Evolutionary conservation across 441 rosid species (phyloP).

Genomic region (Gossypium schwendimanii): DNA sequence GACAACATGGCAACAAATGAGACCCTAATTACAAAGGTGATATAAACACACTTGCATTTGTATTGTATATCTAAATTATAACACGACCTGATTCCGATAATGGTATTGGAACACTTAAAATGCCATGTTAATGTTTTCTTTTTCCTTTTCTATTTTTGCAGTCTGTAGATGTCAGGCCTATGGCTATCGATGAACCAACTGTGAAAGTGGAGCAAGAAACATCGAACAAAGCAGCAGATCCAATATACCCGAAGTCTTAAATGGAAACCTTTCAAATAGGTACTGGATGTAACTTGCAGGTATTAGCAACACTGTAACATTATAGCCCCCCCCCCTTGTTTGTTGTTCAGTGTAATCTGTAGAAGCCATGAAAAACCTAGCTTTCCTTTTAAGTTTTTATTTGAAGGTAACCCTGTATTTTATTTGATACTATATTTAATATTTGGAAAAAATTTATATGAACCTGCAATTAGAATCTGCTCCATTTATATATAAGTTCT

Average conservation of each 20-base stretch:
- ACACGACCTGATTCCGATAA: neutral
- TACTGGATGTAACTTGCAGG: neutral
- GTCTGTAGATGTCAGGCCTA: constrained; percentile 39
- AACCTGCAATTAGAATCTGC: neutral
- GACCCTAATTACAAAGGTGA: constrained; percentile 46
- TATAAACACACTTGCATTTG: neutral
- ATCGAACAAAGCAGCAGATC: constrained; percentile 39
- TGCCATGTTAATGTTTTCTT: neutral
- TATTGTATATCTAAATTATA: neutral
- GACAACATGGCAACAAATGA: constrained; percentile 42
- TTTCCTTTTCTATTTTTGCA: constrained; percentile 25
- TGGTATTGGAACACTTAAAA: neutral
- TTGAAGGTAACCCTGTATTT: neutral
- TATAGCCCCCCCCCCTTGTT: neutral
- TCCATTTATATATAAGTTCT: too few species aligned
- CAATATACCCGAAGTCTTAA: constrained; percentile 36
- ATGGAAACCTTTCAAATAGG: neutral
- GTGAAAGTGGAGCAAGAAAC: constrained; percentile 55
- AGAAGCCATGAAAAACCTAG: neutral
- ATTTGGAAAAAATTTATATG: neutral
- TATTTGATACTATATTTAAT: neutral
- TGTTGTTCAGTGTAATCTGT: neutral
- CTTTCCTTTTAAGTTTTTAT: neutral
- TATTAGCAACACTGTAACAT: neutral
- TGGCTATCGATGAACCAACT: constrained; percentile 52